phyloP scores from a whole-genome alignment of 139 green algal species.

The Volvox reticuliferus region DNA sequence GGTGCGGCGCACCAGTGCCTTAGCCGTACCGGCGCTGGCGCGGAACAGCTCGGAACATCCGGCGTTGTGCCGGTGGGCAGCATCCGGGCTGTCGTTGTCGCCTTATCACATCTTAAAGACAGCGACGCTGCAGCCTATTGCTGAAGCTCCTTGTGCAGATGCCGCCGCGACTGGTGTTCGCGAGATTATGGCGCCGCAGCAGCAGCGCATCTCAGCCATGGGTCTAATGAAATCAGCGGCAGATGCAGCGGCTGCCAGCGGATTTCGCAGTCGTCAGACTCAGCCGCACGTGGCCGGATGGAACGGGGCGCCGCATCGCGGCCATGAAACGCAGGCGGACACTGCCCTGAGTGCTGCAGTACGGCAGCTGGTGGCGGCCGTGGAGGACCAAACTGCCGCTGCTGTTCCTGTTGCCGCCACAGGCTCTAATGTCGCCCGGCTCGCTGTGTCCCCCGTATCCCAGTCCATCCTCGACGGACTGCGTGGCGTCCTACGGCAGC shows the following conservation, averaged over 20 bases:
- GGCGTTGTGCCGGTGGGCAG: neutral
- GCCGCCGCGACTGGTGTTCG: neutral
- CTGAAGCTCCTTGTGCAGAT: neutral
- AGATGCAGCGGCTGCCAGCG: neutral
- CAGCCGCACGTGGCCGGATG: neutral
- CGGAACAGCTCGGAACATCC: neutral
- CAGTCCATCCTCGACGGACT: neutral
- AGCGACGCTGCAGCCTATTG: too few relatives aligned
- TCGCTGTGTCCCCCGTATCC: neutral
- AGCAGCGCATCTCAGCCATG: neutral
- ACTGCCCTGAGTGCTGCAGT: neutral
- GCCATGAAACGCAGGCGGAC: too few relatives aligned
- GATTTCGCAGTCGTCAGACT: neutral
- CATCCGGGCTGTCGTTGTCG: neutral
- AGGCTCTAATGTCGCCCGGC: neutral
- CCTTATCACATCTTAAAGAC: neutral
- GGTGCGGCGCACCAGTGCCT: neutral
- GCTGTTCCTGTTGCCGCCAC: neutral
- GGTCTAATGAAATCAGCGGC: neutral
- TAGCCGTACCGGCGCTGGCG: neutral
- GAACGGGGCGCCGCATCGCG: neutral
- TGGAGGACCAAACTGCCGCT: neutral
- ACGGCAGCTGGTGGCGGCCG: neutral
- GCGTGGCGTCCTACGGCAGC: slow-evolving; percentile 8
- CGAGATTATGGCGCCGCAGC: neutral